phyloP scores from a whole-genome alignment of 768 basidiomycete genomes.

The Lactarius hatsudake region DNA sequence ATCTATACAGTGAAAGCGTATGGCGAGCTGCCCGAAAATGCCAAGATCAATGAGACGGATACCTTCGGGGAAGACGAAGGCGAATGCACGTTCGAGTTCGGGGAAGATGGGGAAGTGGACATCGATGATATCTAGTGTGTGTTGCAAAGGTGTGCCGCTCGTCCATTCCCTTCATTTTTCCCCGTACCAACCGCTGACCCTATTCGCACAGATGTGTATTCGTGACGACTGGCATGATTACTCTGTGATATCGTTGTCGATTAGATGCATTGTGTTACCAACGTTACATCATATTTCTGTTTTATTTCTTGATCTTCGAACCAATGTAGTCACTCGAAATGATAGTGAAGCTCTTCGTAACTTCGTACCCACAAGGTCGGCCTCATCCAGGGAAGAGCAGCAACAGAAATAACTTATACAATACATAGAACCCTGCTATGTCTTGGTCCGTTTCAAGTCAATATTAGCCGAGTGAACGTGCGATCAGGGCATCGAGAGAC shows the following conservation, averaged over 20 bases:
- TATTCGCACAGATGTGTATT: constrained; percentile 21
- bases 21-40: constrained; percentile 94
- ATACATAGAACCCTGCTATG: not conserved
- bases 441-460: not conserved
- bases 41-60: constrained; percentile 97
- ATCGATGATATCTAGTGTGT: constrained; percentile 78
- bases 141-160: constrained; percentile 19
- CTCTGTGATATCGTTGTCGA: constrained; percentile 24
- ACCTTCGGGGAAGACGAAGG: constrained; percentile 89
- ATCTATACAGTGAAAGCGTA: constrained; percentile 82
- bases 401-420: not conserved
- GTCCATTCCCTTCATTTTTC: not conserved
- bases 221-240: constrained; percentile 19
- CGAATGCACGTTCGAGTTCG: constrained; percentile 88
- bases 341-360: not conserved
- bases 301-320: not conserved
- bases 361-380: not conserved
- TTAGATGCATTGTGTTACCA: constrained; percentile 24
- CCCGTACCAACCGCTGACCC: not conserved
- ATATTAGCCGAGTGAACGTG: constrained; percentile 42
- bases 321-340: not conserved
- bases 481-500: constrained; percentile 66
- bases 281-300: constrained; percentile 6
- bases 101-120: constrained; percentile 84
- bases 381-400: not conserved